Conservation (phyloP, 768 basidiomycete genomes). For the Termitomyces heimii region DNA sequence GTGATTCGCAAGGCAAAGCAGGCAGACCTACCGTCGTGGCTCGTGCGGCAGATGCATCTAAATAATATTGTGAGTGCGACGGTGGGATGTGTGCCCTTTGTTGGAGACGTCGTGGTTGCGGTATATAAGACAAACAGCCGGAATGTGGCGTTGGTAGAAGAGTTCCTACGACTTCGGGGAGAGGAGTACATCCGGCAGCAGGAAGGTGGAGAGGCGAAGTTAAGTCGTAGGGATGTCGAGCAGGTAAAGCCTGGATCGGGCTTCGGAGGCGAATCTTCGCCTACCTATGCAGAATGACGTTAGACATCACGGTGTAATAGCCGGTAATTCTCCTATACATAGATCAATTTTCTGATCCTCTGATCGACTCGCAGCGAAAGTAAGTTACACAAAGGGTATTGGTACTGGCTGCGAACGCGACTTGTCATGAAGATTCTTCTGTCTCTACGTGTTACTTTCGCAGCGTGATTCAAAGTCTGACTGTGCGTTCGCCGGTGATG, state of each 20-base stretch:
- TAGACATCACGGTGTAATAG: too few relatives aligned
- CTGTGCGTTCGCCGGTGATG: too few relatives aligned
- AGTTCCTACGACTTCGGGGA: slow-evolving; percentile 74
- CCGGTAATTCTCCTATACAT: too few relatives aligned
- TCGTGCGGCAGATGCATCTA: slow-evolving; percentile 65
- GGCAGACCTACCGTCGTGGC: slow-evolving; percentile 64
- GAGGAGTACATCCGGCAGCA: slow-evolving; percentile 58
- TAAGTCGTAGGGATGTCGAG: slow-evolving; percentile 28
- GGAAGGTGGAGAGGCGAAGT: slow-evolving; percentile 20
- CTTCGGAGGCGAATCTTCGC: too few relatives aligned
- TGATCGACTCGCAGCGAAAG: too few relatives aligned
- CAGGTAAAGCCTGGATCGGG: slow-evolving; percentile 55
- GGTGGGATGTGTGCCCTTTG: slow-evolving; percentile 61
- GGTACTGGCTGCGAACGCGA: too few relatives aligned
- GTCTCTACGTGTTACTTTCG: too few relatives aligned
- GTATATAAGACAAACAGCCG: slow-evolving; percentile 83
- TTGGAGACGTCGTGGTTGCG: slow-evolving; percentile 74
- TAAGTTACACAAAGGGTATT: too few relatives aligned
- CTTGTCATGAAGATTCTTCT: too few relatives aligned
- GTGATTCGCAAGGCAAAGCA: slow-evolving; percentile 71
- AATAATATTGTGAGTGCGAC: slow-evolving; percentile 69
- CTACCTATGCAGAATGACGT: too few relatives aligned
- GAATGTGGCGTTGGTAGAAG: slow-evolving; percentile 83
- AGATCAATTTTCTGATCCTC: too few relatives aligned
- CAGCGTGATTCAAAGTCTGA: too few relatives aligned